Evolutionary conservation across 2,329 filamentous ascomycete species (phyloP).

Genomic region (Diaporthe sp.): DNA sequence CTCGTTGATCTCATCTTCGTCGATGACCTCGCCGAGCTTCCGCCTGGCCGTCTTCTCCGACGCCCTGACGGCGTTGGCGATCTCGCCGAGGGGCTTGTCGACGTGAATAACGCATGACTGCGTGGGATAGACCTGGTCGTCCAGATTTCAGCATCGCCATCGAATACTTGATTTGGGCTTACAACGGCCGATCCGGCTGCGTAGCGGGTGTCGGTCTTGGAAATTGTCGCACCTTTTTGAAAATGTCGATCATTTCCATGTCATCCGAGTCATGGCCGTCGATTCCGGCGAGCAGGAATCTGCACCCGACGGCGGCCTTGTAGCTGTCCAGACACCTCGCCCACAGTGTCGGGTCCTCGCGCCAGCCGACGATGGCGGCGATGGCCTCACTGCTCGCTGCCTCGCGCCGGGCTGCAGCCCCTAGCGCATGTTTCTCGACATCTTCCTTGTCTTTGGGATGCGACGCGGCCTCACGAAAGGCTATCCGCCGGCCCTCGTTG

Average conservation of each 20-base stretch:
- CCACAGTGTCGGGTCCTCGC: conserved; percentile 47
- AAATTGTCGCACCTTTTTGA: conserved; percentile 39
- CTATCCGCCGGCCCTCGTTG: conserved; percentile 44
- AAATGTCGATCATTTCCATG: conserved; percentile 47
- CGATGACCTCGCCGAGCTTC: conserved; percentile 3
- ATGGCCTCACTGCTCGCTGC: conserved; percentile 43
- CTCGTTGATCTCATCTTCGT: conserved; percentile 29
- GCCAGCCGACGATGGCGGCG: conserved; percentile 46
- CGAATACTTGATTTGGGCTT: neutral
- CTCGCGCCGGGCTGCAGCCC: neutral
- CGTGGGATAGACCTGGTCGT: conserved; percentile 43
- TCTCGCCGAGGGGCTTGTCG: conserved; percentile 45
- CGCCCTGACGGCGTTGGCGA: conserved; percentile 42
- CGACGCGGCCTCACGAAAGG: conserved; percentile 28
- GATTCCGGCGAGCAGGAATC: conserved; percentile 46
- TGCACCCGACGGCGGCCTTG: conserved; percentile 43
- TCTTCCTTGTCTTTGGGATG: conserved; percentile 37
- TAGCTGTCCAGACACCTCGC: conserved; percentile 47
- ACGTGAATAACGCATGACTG: conserved; percentile 43
- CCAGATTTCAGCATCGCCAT: neutral
- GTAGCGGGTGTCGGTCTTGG: neutral
- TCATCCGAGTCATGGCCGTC: conserved; percentile 47
- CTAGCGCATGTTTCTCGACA: conserved; percentile 38
- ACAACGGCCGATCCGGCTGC: neutral
- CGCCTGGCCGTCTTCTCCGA: conserved; percentile 27